Percentiles rank a stretch among this genome's conserved stretches.
phyloP scores from a whole-genome alignment of 1,139 yeast genomes.

The Schwanniomyces etchellsii region DNA sequence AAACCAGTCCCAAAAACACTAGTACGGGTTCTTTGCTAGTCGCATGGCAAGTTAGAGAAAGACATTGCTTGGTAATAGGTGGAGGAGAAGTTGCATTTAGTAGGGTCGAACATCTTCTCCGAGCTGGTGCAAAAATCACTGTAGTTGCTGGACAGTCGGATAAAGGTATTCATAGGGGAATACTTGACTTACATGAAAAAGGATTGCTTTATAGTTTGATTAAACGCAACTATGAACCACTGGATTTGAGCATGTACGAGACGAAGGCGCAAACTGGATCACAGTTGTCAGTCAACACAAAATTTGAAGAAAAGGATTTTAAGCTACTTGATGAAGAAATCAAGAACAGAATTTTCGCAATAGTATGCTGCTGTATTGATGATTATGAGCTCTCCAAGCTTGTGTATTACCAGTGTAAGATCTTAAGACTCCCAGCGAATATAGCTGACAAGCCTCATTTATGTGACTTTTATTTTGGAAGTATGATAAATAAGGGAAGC shows the following conservation, averaged over 20 bases:
- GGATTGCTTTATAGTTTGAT: constrained; percentile 41
- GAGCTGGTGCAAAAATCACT: constrained; percentile 67
- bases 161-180: constrained; percentile 37
- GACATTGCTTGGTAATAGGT: constrained; percentile 70
- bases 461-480: constrained; percentile 85
- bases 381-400: constrained; percentile 56
- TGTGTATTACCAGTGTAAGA: constrained; percentile 58
- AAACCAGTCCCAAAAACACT: too few species aligned
- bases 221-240: constrained; percentile 34
- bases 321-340: constrained; percentile 28
- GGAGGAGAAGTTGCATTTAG: constrained; percentile 81
- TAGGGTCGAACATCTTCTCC: constrained; percentile 58
- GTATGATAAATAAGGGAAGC: constrained; percentile 71
- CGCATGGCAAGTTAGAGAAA: constrained; percentile 67
- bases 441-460: constrained; percentile 80
- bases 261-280: constrained; percentile 7
- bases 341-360: constrained; percentile 42
- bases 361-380: constrained; percentile 73
- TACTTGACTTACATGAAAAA: constrained; percentile 26
- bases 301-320: constrained; percentile 18
- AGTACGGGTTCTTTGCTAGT: constrained; percentile 56
- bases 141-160: constrained; percentile 50
- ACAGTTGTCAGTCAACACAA: neutral
- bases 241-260: constrained; percentile 49
- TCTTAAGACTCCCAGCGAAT: constrained; percentile 58